Conservation (phyloP, 208 protist species). For the Zelonia costaricensis region DNA sequence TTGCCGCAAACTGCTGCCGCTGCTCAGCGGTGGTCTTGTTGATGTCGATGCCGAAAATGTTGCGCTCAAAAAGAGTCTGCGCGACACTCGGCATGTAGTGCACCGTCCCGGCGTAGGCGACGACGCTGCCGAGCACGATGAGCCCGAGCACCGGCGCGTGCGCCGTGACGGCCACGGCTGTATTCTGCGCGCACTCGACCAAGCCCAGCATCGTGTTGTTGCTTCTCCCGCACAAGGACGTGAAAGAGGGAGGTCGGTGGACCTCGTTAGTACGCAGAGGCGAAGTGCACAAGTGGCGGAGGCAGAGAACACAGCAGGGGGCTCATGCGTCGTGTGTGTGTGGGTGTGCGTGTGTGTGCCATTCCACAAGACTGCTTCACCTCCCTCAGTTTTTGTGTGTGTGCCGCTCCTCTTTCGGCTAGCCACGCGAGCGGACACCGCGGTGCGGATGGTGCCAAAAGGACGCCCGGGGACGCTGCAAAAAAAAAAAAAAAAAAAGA, state of each 20-base stretch:
- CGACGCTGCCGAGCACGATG: slow-evolving; percentile 47
- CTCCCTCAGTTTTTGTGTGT: too few species aligned
- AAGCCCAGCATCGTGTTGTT: slow-evolving; percentile 1
- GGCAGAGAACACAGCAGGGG: too few species aligned
- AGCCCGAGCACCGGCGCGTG: slow-evolving; percentile 51
- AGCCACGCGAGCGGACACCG: too few species aligned
- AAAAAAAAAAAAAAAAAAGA: not conserved
- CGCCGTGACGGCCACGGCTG: slow-evolving; percentile 26
- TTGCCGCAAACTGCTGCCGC: slow-evolving; percentile 45
- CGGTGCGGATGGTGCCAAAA: too few species aligned
- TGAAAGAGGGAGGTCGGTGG: too few species aligned
- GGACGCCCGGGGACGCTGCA: not conserved
- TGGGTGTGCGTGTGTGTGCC: too few species aligned
- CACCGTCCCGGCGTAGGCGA: slow-evolving; percentile 61
- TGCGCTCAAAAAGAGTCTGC: slow-evolving; percentile 69
- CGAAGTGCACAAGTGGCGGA: too few species aligned
- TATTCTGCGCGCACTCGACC: slow-evolving; percentile 11
- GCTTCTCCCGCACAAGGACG: not conserved
- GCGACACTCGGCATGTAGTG: slow-evolving; percentile 68
- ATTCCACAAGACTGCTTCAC: too few species aligned
- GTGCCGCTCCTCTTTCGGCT: too few species aligned
- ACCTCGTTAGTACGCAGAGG: too few species aligned
- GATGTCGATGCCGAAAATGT: slow-evolving; percentile 95
- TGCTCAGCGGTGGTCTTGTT: slow-evolving; percentile 92
- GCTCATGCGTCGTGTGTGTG: too few species aligned